A percentile compares a stretch with the other conserved stretches of the same genome.
Conservation (phyloP, 192 early-diverging fungal genomes). For the Endogone sp. region DNA sequence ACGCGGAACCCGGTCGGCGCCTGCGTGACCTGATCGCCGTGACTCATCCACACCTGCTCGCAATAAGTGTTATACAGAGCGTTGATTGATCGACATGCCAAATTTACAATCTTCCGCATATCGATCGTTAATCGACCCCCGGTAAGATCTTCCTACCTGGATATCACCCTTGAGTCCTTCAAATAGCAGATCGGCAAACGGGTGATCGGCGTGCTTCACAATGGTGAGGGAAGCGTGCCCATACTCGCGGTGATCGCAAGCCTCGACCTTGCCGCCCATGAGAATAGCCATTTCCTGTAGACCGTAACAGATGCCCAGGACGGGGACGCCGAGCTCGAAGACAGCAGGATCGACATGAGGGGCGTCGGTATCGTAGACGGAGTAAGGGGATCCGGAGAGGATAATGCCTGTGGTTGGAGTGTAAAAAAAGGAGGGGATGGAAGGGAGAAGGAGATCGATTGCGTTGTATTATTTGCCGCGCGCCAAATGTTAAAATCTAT, state of each 20-base stretch:
- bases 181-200: conserved; percentile 64
- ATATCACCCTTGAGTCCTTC: conserved; percentile 59
- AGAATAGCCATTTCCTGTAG: conserved; percentile 94
- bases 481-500: no score
- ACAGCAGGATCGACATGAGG: conserved; percentile 92
- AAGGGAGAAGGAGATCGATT: neutral
- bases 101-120: conserved; percentile 13
- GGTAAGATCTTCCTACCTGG: conserved; percentile 31
- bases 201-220: conserved; percentile 55
- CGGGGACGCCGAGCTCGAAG: conserved; percentile 84
- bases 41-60: conserved; percentile 93
- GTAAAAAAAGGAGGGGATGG: no score
- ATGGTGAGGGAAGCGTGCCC: conserved; percentile 83
- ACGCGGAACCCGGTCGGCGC: conserved; percentile 79
- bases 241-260: conserved; percentile 92
- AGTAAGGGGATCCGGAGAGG: conserved; percentile 95
- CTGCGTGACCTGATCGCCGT: conserved; percentile 90
- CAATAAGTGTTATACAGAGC: conserved; percentile 10
- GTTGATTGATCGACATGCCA: conserved; percentile 25
- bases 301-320: conserved; percentile 99
- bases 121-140: conserved; percentile 1
- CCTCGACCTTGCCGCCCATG: conserved; percentile 83
- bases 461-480: no score
- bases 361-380: conserved; percentile 91
- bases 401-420: conserved; percentile 64